Evolutionary conservation across 2,329 filamentous ascomycete genomes (phyloP).

Genomic region (Microcyclospora pomicola): DNA sequence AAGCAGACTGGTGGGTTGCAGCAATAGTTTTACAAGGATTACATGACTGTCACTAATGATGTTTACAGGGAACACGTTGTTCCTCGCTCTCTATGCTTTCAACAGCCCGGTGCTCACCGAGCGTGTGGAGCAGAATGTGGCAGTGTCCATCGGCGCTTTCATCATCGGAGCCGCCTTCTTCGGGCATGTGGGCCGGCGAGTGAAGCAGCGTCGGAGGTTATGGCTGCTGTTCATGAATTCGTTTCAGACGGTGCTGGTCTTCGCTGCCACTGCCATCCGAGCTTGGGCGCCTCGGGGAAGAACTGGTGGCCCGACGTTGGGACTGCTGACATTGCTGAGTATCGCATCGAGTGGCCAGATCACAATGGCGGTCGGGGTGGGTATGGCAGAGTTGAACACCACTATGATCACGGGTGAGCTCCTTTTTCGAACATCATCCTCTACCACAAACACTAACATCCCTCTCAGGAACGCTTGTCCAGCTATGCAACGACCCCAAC

Average conservation of each 20-base stretch:
- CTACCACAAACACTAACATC: too few species aligned
- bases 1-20: conserved; percentile 21
- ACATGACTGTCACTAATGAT: too few species aligned
- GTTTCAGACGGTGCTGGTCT: conserved; percentile 7
- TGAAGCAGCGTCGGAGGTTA: conserved; percentile 6
- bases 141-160: conserved; percentile 6
- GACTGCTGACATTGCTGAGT: conserved; percentile 6
- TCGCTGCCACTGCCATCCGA: conserved; percentile 7
- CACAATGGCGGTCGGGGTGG: conserved; percentile 8
- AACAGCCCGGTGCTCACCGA: too few species aligned
- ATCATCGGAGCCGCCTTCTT: conserved; percentile 9
- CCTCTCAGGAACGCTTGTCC: too few species aligned
- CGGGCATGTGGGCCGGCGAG: conserved; percentile 9
- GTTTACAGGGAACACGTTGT: too few species aligned
- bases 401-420: conserved; percentile 14
- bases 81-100: too few species aligned
- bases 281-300: conserved; percentile 1
- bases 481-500: too few species aligned
- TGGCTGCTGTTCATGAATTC: conserved; percentile 11
- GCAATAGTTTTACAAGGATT: background rate
- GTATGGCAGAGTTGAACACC: conserved; percentile 13
- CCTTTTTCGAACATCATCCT: conserved; percentile 2
- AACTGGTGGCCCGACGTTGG: conserved; percentile 3
- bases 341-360: conserved; percentile 11
- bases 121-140: conserved; percentile 4